Percentiles rank a stretch among this genome's conserved stretches.
These are phyloP conservation scores for Penicillium canescens DNA, from an alignment of 495 filamentous ascomycete species.

Conservation along the genomic window DNA sequence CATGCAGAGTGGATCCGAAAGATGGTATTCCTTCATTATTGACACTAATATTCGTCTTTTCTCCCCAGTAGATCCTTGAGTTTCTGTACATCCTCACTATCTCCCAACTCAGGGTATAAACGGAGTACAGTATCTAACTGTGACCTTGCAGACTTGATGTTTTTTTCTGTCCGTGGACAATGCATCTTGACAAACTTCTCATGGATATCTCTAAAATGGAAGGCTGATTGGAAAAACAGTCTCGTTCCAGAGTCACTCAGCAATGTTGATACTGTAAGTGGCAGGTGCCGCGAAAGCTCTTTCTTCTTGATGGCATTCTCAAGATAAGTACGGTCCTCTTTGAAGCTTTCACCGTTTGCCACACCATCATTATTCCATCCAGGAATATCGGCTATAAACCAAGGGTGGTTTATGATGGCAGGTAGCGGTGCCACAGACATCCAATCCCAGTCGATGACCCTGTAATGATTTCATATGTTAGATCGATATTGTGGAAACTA, in stretches of 20 bases:
- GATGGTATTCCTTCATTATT: too few relatives aligned
- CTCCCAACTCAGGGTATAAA: constrained; percentile 20
- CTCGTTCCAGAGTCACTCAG: constrained; percentile 6
- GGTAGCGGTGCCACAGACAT: constrained; percentile 8
- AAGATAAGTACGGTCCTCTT: too few relatives aligned
- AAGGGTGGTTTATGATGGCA: constrained; percentile 11
- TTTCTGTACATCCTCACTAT: neutral
- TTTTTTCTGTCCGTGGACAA: constrained; percentile 14
- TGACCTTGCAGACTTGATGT: constrained; percentile 11
- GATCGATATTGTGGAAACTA: too few relatives aligned
- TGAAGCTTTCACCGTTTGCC: neutral
- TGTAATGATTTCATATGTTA: constrained; percentile 5
- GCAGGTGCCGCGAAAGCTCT: neutral
- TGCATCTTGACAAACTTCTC: constrained; percentile 15
- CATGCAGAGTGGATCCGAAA: too few relatives aligned
- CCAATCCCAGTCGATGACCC: constrained; percentile 22
- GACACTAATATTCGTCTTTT: too few relatives aligned
- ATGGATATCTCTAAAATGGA: constrained; percentile 15
- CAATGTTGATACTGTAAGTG: constrained; percentile 3
- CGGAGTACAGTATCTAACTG: constrained; percentile 16
- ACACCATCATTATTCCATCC: constrained; percentile 12
- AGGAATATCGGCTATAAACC: constrained; percentile 17
- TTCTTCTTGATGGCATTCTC: constrained; percentile 2
- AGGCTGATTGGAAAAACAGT: constrained; percentile 14
- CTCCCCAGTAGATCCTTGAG: too few relatives aligned